Evolutionary conservation across 257 asterid species (phyloP), one percentile per base, ranked within the genome.

Genomic region (Misopates orontium): DNA sequence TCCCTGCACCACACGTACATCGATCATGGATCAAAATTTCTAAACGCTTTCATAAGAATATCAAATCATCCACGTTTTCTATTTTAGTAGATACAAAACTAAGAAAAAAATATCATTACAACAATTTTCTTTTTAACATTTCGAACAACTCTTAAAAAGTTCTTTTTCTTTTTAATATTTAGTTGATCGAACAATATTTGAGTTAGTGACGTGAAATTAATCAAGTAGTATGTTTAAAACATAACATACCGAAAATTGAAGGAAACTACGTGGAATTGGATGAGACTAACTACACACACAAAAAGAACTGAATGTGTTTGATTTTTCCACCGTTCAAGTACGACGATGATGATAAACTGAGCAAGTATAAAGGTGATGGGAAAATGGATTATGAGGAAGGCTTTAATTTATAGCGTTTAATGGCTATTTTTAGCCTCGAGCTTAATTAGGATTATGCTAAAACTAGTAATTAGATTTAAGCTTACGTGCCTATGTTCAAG

Each of bases 341-440:
- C 20, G 20, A 36, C 32, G 20, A 18, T 2, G 75, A 6, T 1
- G 56, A 47, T 41, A 63, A 62, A 66, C 44, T 50, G 62, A 53
- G 15, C 51, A 13, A 5, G 67, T 10, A 28, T 2, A 28, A 67
- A 50, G 64, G 28, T 56, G 77, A 32, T 64, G 80, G 61, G 50
- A 40, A 22, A 60, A 39, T 19, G 32, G 31, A 2, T 65, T 23
- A 25, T 19, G 67, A 19, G 9, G 40, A 47, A 12, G 42, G 70
- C 56, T 24, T 55, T 52, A 51, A 79, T 79, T 76, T 82, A 82
- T 76, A 82, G 75, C 48, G 48, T 11, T 4, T 17, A 4, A 61
- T 2, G 45, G 3, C n/a, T 9, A 20, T 58, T 28, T 44, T 56
- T 71, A 60, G 70, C 79, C 68, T 20, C 19, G 59, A 14, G 12